Evolutionary conservation across 1,139 yeast species (phyloP), one percentile per base, ranked within the genome.

Genomic region (Hansenula lynferdii): DNA sequence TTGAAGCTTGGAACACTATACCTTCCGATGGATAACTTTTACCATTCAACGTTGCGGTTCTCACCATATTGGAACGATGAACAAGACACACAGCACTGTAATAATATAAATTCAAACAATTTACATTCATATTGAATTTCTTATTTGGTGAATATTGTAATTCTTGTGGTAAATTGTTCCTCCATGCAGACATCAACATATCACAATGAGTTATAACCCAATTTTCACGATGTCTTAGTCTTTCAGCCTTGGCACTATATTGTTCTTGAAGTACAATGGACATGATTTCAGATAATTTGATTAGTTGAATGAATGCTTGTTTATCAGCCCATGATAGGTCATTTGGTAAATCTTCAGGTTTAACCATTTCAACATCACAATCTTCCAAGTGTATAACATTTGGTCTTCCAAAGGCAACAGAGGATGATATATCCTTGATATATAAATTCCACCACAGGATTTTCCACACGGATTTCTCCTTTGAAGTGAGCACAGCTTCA

Each of bases 371-470:
- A 17, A 83, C 89, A 53, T 83, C 92, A 50, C 87, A 80, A 54
- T 85, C 94, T 40, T 78, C 84, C 44, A 84, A 66, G 51, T 80
- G 82, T 40, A 85, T 80, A 46, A 74, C 69, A 10, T 75, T 67
- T 0, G 95, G 94, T 45, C 92, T 67, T 14, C 94, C 92, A 60
- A 81, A 79, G 0, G 90, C 87, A 40, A 83, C 73, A n/a, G 86
- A 80, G 5, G 79, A 77, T 41, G 76, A 69, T 17, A 89, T 65
- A 59, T 85, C 95, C 50, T 85, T 79, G 43, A 78, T 77, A 57
- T 82, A 83, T 21, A 85, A 62, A 43, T 82, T 70, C 95, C 95
- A 85, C 90, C 92, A 85, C 18, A 84, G 70, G 36, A 89, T 66
- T 48, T 82, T 71, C 77, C 85, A 79, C 40, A 79, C 62, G 42